These are phyloP conservation scores for Castanea crenata DNA, from an alignment of 306 rosid species.

Conservation along the genomic window DNA sequence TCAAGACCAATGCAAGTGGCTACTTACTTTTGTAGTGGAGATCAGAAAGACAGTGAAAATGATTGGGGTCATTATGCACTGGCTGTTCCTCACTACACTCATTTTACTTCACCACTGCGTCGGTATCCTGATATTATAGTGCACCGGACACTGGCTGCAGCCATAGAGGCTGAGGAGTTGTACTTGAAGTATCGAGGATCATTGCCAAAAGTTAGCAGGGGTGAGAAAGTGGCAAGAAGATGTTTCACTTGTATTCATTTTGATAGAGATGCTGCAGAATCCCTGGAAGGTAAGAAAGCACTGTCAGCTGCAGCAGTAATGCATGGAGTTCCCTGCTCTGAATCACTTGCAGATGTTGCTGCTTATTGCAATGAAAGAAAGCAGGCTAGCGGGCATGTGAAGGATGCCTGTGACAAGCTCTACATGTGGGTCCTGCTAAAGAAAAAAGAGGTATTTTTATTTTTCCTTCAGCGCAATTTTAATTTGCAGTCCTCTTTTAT, in stretches of 20 bases:
- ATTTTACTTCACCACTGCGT: constrained; percentile 87
- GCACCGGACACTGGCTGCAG: constrained; percentile 79
- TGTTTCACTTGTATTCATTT: constrained; percentile 72
- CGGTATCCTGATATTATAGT: constrained; percentile 94
- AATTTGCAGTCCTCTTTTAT: background rate
- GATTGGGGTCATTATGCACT: constrained; percentile 79
- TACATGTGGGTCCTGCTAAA: constrained; percentile 73
- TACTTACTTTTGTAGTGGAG: constrained; percentile 76
- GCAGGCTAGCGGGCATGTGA: constrained; percentile 65
- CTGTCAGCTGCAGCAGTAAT: constrained; percentile 67
- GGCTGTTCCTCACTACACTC: constrained; percentile 80
- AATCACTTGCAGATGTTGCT: constrained; percentile 57
- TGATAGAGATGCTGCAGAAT: constrained; percentile 67
- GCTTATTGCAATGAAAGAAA: constrained; percentile 73
- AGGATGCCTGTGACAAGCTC: constrained; percentile 81
- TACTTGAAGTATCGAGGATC: constrained; percentile 43
- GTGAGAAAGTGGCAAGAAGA: constrained; percentile 30
- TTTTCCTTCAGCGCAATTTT: background rate
- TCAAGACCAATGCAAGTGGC: constrained; percentile 80
- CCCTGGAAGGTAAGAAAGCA: constrained; percentile 57
- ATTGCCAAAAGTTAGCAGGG: constrained; percentile 28
- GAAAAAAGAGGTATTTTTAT: constrained; percentile 55
- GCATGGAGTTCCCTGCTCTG: constrained; percentile 53
- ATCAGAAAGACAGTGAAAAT: constrained; percentile 41
- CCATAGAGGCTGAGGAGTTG: constrained; percentile 75